These are phyloP conservation scores for Suillus placidus DNA, from an alignment of 768 basidiomycete genomes.

Conservation along the genomic window DNA sequence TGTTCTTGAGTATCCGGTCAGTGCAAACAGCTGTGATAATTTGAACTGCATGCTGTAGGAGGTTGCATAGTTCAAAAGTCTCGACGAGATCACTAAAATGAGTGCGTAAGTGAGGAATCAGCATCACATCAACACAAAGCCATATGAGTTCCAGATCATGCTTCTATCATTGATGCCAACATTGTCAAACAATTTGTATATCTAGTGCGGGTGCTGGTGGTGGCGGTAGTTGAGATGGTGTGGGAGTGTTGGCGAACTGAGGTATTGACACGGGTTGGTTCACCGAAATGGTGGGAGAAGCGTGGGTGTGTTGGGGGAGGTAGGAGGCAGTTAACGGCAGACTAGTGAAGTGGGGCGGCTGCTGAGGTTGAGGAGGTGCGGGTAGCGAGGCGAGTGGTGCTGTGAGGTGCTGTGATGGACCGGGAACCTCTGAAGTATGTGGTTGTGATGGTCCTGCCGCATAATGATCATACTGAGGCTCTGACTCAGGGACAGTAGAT, in stretches of 20 bases:
- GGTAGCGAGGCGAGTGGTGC: slow-evolving; percentile 20
- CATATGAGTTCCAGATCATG: too few species aligned
- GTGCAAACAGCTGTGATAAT: too few species aligned
- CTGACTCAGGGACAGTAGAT: slow-evolving; percentile 29
- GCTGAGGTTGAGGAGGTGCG: slow-evolving; percentile 16
- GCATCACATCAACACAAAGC: too few species aligned
- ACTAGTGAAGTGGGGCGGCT: slow-evolving; percentile 13
- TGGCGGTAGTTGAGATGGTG: slow-evolving; percentile 1
- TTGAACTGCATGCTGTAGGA: too few species aligned
- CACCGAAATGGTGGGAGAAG: slow-evolving; percentile 18
- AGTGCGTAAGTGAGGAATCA: too few species aligned
- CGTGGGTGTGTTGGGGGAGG: slow-evolving; percentile 19
- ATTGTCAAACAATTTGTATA: too few species aligned
- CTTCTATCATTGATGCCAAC: too few species aligned
- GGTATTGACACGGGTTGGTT: slow-evolving; percentile 27
- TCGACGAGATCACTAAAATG: too few species aligned
- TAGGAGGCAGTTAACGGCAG: slow-evolving; percentile 13
- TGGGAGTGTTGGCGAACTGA: slow-evolving; percentile 14
- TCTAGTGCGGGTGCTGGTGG: slow-evolving; percentile 8
- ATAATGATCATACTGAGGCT: slow-evolving; percentile 29
- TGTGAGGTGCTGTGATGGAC: slow-evolving; percentile 12
- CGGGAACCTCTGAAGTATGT: slow-evolving; percentile 3
- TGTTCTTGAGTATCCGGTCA: slow-evolving; percentile 26
- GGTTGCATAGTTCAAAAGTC: too few species aligned
- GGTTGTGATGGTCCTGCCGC: slow-evolving; percentile 11